These are phyloP conservation scores for Claviceps paspali DNA, from an alignment of 2,329 filamentous ascomycete genomes.

Conservation along the genomic window DNA sequence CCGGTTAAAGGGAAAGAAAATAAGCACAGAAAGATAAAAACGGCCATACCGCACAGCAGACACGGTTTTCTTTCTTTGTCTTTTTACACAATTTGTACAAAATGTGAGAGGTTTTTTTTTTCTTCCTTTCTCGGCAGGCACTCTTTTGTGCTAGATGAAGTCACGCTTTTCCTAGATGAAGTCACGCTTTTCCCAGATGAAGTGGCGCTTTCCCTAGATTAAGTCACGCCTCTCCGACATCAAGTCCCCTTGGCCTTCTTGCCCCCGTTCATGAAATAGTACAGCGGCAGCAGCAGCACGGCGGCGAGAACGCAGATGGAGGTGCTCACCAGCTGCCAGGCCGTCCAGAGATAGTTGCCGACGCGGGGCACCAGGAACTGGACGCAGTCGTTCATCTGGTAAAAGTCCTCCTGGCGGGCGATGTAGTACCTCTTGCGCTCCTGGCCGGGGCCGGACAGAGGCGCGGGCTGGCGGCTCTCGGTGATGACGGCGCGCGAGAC, in stretches of 20 bases:
- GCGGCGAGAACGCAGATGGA: constrained; percentile 45
- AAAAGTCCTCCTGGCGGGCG: constrained; percentile 62
- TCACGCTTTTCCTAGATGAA: too few species aligned
- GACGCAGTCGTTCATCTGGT: constrained; percentile 61
- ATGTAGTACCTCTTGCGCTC: constrained; percentile 48
- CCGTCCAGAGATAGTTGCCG: constrained; percentile 35
- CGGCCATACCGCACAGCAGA: too few species aligned
- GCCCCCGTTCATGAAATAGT: constrained; percentile 15
- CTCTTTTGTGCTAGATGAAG: too few species aligned
- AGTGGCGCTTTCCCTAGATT: too few species aligned
- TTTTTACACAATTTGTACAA: too few species aligned
- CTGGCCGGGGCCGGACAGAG: constrained; percentile 8
- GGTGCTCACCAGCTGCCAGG: constrained; percentile 50
- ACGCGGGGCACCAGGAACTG: constrained; percentile 53
- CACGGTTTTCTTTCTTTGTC: too few species aligned
- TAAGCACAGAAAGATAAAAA: too few species aligned
- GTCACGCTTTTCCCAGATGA: too few species aligned
- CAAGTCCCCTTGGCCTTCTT: constrained; percentile 6
- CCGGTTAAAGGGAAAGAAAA: too few species aligned
- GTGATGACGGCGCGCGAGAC: constrained; percentile 2
- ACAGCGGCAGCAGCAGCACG: constrained; percentile 26
- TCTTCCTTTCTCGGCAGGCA: too few species aligned
- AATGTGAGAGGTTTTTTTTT: too few species aligned
- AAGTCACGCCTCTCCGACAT: too few species aligned
- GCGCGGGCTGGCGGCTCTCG: constrained; percentile 7